Evolutionary conservation across 495 filamentous ascomycete genomes (phyloP).

Genomic region (Bombardia bombarda): DNA sequence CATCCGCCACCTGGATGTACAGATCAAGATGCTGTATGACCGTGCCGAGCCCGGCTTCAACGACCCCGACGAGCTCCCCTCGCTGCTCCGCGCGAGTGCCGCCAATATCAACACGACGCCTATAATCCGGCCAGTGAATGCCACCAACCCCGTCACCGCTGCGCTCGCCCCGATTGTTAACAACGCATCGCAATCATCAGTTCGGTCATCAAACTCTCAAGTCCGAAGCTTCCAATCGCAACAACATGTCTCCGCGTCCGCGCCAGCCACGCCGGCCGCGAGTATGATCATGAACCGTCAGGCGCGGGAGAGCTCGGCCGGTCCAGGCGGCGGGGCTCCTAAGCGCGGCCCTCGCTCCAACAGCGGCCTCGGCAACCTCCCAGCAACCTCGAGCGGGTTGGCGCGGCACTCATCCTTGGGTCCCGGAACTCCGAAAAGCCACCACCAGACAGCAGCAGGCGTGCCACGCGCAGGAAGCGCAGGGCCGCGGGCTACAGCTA

Average conservation of each 20-base stretch:
- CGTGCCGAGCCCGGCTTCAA: slow-evolving; percentile 64
- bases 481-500: slow-evolving; percentile 54
- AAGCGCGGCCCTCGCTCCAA: slow-evolving; percentile 70
- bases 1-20: slow-evolving; percentile 74
- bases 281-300: slow-evolving; percentile 53
- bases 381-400: slow-evolving; percentile 62
- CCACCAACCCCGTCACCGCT: slow-evolving; percentile 35
- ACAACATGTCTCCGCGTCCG: slow-evolving; percentile 42
- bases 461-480: slow-evolving; percentile 61
- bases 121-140: slow-evolving; percentile 26
- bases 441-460: slow-evolving; percentile 42
- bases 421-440: slow-evolving; percentile 75
- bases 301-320: slow-evolving; percentile 69
- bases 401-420: slow-evolving; percentile 74
- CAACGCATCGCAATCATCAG: slow-evolving; percentile 29
- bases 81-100: slow-evolving; percentile 57
- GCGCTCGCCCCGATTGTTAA: slow-evolving; percentile 40
- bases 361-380: slow-evolving; percentile 54
- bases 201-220: slow-evolving; percentile 31
- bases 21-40: slow-evolving; percentile 75
- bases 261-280: slow-evolving; percentile 58
- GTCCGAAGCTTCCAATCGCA: slow-evolving; percentile 32
- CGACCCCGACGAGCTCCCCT: slow-evolving; percentile 69
- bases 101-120: slow-evolving; percentile 35
- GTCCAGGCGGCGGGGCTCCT: slow-evolving; percentile 48